Evolutionary conservation across 2,329 filamentous ascomycete species (phyloP).

Genomic region (Dactylellina haptotyla): DNA sequence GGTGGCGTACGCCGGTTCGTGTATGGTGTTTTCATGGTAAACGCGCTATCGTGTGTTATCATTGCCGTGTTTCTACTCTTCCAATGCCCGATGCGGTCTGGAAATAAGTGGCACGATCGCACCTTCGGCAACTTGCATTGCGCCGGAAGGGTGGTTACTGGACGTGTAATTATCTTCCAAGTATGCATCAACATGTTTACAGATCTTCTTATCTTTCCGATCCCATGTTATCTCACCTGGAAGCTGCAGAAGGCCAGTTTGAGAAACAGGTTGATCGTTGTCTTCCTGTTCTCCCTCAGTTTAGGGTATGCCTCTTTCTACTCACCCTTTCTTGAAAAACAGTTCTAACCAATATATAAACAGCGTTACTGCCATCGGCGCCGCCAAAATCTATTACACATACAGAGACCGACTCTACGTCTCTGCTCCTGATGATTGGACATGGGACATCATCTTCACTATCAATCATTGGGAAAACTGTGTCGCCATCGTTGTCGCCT

Average conservation of each 20-base stretch:
- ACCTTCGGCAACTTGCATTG: slow-evolving; percentile 62
- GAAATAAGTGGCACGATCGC: slow-evolving; percentile 61
- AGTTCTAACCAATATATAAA: slow-evolving; percentile 26
- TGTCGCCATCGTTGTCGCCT: slow-evolving; percentile 62
- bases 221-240: slow-evolving; percentile 62
- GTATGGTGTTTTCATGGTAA: slow-evolving; percentile 61
- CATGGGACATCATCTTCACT: slow-evolving; percentile 62
- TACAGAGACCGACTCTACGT: slow-evolving; percentile 62
- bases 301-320: slow-evolving; percentile 59
- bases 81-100: slow-evolving; percentile 61
- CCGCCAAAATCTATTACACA: slow-evolving; percentile 62
- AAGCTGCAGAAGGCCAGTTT: slow-evolving; percentile 62
- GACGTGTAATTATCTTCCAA: slow-evolving; percentile 61
- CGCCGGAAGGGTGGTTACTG: slow-evolving; percentile 60
- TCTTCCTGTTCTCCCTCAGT: slow-evolving; percentile 62
- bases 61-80: slow-evolving; percentile 62
- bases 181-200: slow-evolving; percentile 63
- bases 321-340: neutral
- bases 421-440: slow-evolving; percentile 61
- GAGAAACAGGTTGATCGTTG: slow-evolving; percentile 61
- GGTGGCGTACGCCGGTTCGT: slow-evolving; percentile 61
- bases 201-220: slow-evolving; percentile 62
- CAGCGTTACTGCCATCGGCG: slow-evolving; percentile 61
- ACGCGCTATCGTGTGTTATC: slow-evolving; percentile 60
- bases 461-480: slow-evolving; percentile 63